Base-by-base conservation (phyloP, 345 rosid genomes). In the Eucalyptus marginata region DNA sequence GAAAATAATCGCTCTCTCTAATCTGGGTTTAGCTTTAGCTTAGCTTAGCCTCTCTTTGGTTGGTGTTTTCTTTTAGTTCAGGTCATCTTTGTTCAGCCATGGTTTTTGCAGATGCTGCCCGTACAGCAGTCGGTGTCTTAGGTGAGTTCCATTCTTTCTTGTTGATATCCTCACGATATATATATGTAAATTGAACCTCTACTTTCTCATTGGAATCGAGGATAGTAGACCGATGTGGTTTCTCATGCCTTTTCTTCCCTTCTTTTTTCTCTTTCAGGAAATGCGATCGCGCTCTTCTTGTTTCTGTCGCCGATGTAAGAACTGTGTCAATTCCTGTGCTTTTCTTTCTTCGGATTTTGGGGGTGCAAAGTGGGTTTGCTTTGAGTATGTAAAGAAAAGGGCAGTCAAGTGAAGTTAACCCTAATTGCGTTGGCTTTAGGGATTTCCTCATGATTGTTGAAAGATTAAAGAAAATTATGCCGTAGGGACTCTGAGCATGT, bases 241-340 rank as follows among this genome's bases (percentile, higher is more conserved):
- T 85, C 46, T 83, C 43, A 18, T 22, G 68, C 43, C 31, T 20
- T 87, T 81, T 79, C 5, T 22, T 44, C n/a, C 18, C 18, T 36
- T 79, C 49, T 54, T 8, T 46, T 4, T 86, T 44, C 50, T 33
- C 87, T 90, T 92, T 87, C 96, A 97, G 99, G 99, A 76, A 97
- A 97, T 87, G 86, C 90, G 88, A 96, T 96, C 92, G 92, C 99
- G 9, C 92, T 96, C 88, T 92, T 93, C 92, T 79, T 96, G 92
- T 97, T 97, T 93, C 88, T 96, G 87, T 97, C 99, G 29, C 99
- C 99, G 6, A 92, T 90, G 99, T 96, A 95, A 95, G 99, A 89
- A 62, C 80, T 3, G 50, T 66, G 59, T 85, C 33, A 12, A 40
- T 33, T 56, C 47, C 47, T 44, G 88, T 43, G 36, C 12, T 86